These are phyloP conservation scores for Exophiala alcalophila DNA, from an alignment of 2,329 filamentous ascomycete species.

Conservation along the genomic window DNA sequence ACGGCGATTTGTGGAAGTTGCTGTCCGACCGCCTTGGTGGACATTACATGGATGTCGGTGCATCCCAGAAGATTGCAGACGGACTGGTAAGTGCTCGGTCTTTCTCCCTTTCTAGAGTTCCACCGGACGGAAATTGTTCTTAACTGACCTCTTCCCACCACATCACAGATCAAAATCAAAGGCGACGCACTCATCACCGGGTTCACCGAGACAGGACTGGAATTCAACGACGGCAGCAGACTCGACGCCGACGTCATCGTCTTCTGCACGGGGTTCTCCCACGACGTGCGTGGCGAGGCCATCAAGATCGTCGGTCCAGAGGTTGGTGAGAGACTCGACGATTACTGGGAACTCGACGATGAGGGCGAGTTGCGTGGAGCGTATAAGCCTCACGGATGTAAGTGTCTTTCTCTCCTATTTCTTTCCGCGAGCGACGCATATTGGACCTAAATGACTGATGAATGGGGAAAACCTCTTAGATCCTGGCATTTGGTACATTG, in stretches of 20 bases:
- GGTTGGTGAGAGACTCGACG: slow-evolving; percentile 40
- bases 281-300: slow-evolving; percentile 41
- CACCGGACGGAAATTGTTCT: neutral
- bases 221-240: slow-evolving; percentile 43
- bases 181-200: slow-evolving; percentile 36
- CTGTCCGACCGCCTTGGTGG: slow-evolving; percentile 45
- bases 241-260: slow-evolving; percentile 48
- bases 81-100: slow-evolving; percentile 34
- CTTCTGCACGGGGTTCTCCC: slow-evolving; percentile 47
- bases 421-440: neutral
- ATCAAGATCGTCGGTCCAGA: slow-evolving; percentile 41
- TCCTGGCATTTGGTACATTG: neutral
- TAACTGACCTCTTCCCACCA: too few relatives aligned
- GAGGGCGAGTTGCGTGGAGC: slow-evolving; percentile 49
- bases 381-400: slow-evolving; percentile 40
- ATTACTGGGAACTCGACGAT: slow-evolving; percentile 46
- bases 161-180: slow-evolving; percentile 47
- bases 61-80: slow-evolving; percentile 41
- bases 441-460: neutral
- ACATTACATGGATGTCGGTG: slow-evolving; percentile 50
- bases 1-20: slow-evolving; percentile 37
- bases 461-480: neutral
- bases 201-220: slow-evolving; percentile 41
- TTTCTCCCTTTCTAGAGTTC: too few relatives aligned
- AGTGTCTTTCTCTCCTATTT: slow-evolving; percentile 22